Conservation (phyloP, 352 stramenopile species). For the Globisporangium rhizosaccharum region DNA sequence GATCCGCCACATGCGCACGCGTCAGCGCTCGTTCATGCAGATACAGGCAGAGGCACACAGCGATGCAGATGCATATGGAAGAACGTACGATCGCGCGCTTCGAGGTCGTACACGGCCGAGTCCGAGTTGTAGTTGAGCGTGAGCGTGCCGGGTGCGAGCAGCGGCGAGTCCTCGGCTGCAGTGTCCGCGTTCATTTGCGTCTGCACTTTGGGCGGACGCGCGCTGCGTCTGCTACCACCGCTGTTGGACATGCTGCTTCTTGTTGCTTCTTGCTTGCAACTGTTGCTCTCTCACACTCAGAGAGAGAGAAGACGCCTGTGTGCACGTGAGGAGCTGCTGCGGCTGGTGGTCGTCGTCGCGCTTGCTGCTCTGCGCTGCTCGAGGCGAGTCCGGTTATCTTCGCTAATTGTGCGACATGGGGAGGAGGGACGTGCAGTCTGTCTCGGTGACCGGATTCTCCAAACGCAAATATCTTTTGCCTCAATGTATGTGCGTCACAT, state of each 20-base stretch:
- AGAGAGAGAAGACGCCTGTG: no score
- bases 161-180: constrained; percentile 37
- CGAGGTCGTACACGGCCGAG: constrained; percentile 65
- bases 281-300: background rate
- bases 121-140: constrained; percentile 86
- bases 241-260: constrained; percentile 4
- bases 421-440: no score
- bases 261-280: background rate
- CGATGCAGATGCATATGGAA: background rate
- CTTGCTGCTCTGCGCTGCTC: no score
- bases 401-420: no score
- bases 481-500: background rate
- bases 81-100: constrained; percentile 22
- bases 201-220: constrained; percentile 12
- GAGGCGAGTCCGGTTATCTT: no score
- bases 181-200: constrained; percentile 12
- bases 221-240: constrained; percentile 4
- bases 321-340: no score
- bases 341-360: no score
- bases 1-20: background rate
- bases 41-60: background rate
- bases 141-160: constrained; percentile 39
- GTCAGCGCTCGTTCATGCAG: background rate
- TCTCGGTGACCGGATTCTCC: no score
- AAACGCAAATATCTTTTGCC: no score